Evolutionary conservation across 164 flowering plant species (phyloP), one percentile per base, ranked within the genome.

Genomic region (Magnolia sinica): DNA sequence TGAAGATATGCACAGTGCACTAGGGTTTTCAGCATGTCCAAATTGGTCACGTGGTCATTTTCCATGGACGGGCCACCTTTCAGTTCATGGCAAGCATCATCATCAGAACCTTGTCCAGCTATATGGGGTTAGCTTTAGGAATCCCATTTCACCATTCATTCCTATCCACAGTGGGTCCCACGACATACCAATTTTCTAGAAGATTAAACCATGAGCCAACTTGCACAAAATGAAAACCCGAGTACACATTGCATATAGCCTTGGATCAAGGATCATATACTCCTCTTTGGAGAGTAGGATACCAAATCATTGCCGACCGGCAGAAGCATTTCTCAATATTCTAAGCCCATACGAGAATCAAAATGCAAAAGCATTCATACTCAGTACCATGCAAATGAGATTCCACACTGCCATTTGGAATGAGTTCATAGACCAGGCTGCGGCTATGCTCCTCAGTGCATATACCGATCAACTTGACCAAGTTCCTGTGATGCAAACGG

Each of bases 391-490:
- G 97, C 70, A 95, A 79, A 83, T 93, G 98, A 64, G 98, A 95
- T 59, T 95, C 98, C 69, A 95, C 93, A 67, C 98, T 92, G 81
- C 98, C 98, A 84, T 92, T 95, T 73, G 93, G 90, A 74, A 95
- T 88, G 64, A 95, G 93, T 85, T 95, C 98, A 76, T 93, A 95
- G 55, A 95, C 90, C 81, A 95, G 81, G 85, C 91, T 87, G 63
- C 98, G 96, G 65, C 76, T 74, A 20, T 82, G 90, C 23, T 88
- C 98, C 78, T 93, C 97, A 7, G 81, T 83, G 73, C 98, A 95
- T 79, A 95, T 93, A 74, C 98, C 98, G 79, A 95, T 95, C 81
- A 95, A 83, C 87, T 95, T 93, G 72, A 95, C 99, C 86, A 95
- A 84, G 79, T 95, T 93, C 78, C 97, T 83, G 77, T 95, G 99